Conservation (phyloP, 352 stramenopile genomes). For the Phytophthora lateralis region DNA sequence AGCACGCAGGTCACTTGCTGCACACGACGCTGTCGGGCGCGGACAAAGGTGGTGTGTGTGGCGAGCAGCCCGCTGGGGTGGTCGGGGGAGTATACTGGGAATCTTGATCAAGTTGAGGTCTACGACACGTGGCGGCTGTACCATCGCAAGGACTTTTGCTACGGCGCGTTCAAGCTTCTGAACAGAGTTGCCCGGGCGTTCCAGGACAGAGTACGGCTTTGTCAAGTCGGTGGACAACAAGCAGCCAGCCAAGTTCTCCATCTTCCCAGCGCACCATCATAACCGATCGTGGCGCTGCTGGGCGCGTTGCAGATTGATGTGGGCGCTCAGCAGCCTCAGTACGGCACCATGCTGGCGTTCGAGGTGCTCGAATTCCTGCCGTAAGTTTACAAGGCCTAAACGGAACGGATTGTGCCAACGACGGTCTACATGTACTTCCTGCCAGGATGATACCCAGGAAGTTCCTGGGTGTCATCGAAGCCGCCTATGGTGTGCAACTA, state of each 20-base stretch:
- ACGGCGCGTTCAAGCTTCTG: conserved; percentile 63
- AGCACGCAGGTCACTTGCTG: no score
- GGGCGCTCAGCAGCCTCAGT: conserved; percentile 56
- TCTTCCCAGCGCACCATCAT: conserved; percentile 89
- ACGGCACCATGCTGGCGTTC: conserved; percentile 72
- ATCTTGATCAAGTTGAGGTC: conserved; percentile 53
- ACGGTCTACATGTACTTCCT: no score
- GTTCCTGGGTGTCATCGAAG: no score
- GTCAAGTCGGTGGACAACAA: conserved; percentile 46
- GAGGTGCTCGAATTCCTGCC: conserved; percentile 83
- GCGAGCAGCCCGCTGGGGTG: no score
- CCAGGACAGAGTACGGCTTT: conserved; percentile 62
- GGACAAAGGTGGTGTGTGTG: no score
- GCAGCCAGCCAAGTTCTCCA: conserved; percentile 55
- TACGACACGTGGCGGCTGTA: conserved; percentile 83
- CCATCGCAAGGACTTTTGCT: conserved; percentile 61
- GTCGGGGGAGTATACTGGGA: no score
- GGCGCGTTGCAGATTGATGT: conserved; percentile 73
- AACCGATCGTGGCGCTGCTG: conserved; percentile 83
- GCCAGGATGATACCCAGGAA: no score
- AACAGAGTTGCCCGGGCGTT: no score
- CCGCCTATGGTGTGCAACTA: no score
- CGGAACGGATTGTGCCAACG: no score
- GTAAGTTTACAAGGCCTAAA: no score
- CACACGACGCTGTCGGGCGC: no score